Evolutionary conservation across 2,329 filamentous ascomycete species (phyloP).

Genomic region (Mycocentrospora acerina): DNA sequence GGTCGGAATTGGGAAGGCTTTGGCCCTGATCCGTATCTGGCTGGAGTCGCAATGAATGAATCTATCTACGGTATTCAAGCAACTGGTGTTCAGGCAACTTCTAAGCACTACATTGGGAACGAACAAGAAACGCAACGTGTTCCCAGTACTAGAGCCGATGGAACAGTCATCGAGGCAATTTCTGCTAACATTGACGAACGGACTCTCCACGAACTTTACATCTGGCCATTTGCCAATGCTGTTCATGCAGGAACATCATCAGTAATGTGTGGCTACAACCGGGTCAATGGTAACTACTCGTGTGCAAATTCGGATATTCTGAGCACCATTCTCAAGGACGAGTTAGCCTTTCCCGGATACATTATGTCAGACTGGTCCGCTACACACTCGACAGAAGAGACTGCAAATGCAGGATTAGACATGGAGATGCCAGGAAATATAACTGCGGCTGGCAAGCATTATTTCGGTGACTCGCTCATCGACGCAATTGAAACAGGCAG

Average conservation of each 20-base stretch:
- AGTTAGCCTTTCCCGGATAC: slow-evolving; percentile 51
- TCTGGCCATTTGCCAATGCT: slow-evolving; percentile 67
- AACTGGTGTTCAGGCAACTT: slow-evolving; percentile 45
- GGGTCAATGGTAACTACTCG: slow-evolving; percentile 31
- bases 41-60: slow-evolving; percentile 46
- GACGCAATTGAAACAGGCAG: slow-evolving; percentile 52
- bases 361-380: slow-evolving; percentile 48
- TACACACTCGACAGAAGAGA: too few species aligned
- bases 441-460: too few species aligned
- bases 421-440: slow-evolving; percentile 65
- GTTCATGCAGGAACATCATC: slow-evolving; percentile 59
- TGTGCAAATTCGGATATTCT: slow-evolving; percentile 47
- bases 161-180: slow-evolving; percentile 40
- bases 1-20: slow-evolving; percentile 55
- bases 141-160: slow-evolving; percentile 54
- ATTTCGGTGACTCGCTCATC: slow-evolving; percentile 51
- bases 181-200: slow-evolving; percentile 59
- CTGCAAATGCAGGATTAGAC: slow-evolving; percentile 52
- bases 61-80: slow-evolving; percentile 50
- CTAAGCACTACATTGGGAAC: slow-evolving; percentile 59
- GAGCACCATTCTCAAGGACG: too few species aligned
- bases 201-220: slow-evolving; percentile 65
- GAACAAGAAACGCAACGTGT: slow-evolving; percentile 63
- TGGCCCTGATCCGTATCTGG: slow-evolving; percentile 51
- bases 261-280: slow-evolving; percentile 60